Conservation (phyloP, 176 grass and related monocot species). For the Cenchrus fungigraminus region DNA sequence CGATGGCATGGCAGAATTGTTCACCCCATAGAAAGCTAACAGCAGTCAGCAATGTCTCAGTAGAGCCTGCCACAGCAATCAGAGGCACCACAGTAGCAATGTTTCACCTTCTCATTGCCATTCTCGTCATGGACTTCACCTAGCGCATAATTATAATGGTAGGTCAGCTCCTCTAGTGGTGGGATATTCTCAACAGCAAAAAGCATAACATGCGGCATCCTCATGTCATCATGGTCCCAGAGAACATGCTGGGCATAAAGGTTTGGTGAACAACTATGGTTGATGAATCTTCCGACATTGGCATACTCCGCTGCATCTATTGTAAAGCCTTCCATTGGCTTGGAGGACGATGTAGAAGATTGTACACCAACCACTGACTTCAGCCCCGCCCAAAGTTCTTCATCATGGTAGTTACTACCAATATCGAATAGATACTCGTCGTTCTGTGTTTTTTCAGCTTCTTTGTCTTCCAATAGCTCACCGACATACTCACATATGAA, state of each 20-base stretch:
- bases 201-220: conserved; percentile 69
- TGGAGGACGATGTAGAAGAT: conserved; percentile 33
- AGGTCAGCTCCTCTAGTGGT: conserved; percentile 73
- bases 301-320: conserved; percentile 70
- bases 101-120: conserved; percentile 42
- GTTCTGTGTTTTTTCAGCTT: conserved; percentile 60
- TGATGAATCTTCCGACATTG: conserved; percentile 78
- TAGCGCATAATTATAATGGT: conserved; percentile 71
- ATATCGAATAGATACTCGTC: conserved; percentile 78
- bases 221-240: conserved; percentile 68
- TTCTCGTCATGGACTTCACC: conserved; percentile 58
- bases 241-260: conserved; percentile 78
- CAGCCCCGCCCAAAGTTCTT: conserved; percentile 59
- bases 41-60: conserved; percentile 27
- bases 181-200: conserved; percentile 70
- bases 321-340: conserved; percentile 55
- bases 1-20: conserved; percentile 19
- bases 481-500: conserved; percentile 77
- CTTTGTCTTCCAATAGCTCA: conserved; percentile 63
- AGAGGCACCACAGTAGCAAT: conserved; percentile 37
- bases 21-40: conserved; percentile 5
- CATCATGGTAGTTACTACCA: conserved; percentile 66
- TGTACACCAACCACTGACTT: conserved; percentile 44
- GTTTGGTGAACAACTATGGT: conserved; percentile 77
- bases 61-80: conserved; percentile 57